Evolutionary conservation across 108 stramenopile species (phyloP).

Genomic region (Pseudonitzschia pungens): DNA sequence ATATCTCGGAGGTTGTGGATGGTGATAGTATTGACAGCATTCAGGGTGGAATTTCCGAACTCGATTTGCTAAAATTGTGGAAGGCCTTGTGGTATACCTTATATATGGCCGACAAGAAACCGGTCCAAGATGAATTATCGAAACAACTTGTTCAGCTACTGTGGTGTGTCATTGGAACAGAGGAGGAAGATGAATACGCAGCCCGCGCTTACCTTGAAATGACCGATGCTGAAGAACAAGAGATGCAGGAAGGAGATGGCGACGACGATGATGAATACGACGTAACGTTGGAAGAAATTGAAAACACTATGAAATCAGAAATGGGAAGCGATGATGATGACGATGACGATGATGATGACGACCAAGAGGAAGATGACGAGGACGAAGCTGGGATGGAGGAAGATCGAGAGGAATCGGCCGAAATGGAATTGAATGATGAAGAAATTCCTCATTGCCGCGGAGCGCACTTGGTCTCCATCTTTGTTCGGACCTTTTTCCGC

Average conservation of each 20-base stretch:
- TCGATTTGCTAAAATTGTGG: constrained; percentile 92
- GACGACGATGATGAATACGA: constrained; percentile 26
- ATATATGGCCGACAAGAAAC: constrained; percentile 88
- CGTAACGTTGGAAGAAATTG: constrained; percentile 43
- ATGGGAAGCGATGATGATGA: constrained; percentile 20
- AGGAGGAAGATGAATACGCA: constrained; percentile 87
- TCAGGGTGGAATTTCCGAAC: constrained; percentile 63
- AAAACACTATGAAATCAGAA: constrained; percentile 29
- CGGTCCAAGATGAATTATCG: constrained; percentile 87
- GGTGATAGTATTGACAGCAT: background rate
- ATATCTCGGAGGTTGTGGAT: constrained; percentile 43
- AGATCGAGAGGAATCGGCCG: constrained; percentile 25
- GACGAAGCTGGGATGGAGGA: constrained; percentile 2
- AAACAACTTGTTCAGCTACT: constrained; percentile 70
- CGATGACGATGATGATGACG: constrained; percentile 17
- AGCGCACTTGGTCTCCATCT: constrained; percentile 79
- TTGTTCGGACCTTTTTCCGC: constrained; percentile 79
- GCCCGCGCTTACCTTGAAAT: constrained; percentile 73
- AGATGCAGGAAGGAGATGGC: constrained; percentile 34
- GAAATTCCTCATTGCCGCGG: constrained; percentile 75
- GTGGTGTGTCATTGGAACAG: constrained; percentile 86
- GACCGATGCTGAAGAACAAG: constrained; percentile 38
- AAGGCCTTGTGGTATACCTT: constrained; percentile 92
- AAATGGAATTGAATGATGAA: constrained; percentile 28
- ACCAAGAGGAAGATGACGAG: constrained; percentile 28